Conservation (phyloP, 805 yeast species). For the Kuraishia ogatae region DNA sequence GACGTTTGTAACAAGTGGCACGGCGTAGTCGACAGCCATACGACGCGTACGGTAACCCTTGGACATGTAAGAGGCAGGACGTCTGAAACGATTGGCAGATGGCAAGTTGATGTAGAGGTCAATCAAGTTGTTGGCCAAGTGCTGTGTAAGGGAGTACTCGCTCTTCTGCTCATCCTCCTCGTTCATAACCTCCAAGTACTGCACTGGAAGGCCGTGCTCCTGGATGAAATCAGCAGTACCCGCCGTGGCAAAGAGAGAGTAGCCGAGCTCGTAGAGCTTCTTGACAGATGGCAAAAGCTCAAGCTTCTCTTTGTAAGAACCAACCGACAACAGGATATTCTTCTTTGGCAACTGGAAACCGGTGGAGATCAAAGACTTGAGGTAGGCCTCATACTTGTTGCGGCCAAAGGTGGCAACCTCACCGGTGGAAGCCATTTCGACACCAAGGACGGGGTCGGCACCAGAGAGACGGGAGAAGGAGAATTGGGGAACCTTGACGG, state of each 20-base stretch:
- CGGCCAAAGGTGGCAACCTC: conserved; percentile 97
- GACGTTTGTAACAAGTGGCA: conserved; percentile 95
- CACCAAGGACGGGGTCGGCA: conserved; percentile 97
- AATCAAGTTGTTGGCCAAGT: conserved; percentile 91
- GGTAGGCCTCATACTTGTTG: conserved; percentile 93
- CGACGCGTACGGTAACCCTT: conserved; percentile 98
- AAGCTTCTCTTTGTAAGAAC: conserved; percentile 93
- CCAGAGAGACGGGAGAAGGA: conserved; percentile 96
- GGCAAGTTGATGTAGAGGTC: conserved; percentile 96
- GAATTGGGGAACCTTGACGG: conserved; percentile 94
- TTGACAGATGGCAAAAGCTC: conserved; percentile 85
- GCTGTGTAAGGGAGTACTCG: conserved; percentile 93
- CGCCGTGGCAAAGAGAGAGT: conserved; percentile 90
- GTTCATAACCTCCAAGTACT: conserved; percentile 81
- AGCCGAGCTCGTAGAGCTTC: conserved; percentile 77
- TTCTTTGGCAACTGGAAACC: conserved; percentile 94
- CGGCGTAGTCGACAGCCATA: conserved; percentile 98
- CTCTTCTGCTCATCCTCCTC: conserved; percentile 71
- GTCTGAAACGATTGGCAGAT: conserved; percentile 92
- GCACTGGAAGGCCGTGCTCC: conserved; percentile 91
- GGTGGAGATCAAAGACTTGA: conserved; percentile 89
- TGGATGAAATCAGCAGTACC: conserved; percentile 98
- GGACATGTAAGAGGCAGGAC: conserved; percentile 97
- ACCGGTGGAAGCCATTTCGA: conserved; percentile 99
- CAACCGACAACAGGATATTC: conserved; percentile 87